These are phyloP conservation scores for Picochlorum sp. DNA, from an alignment of 139 green algal species.

Conservation along the genomic window DNA sequence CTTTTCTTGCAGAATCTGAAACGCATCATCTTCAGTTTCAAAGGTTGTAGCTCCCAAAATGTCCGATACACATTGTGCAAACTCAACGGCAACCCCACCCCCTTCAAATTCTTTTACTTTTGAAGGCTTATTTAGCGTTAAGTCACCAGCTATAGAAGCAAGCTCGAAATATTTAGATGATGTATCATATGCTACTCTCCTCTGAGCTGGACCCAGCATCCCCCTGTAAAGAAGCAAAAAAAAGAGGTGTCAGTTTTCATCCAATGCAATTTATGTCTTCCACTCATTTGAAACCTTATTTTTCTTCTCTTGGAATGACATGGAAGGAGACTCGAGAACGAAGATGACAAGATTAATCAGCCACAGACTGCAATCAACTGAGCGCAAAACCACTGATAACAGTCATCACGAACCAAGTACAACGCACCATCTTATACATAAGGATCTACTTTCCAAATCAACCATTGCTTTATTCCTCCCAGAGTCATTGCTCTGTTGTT, in stretches of 20 bases:
- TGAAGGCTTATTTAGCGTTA: too few species aligned
- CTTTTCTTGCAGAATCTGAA: constrained; percentile 13
- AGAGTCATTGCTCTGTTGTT: neutral
- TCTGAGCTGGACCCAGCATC: constrained; percentile 6
- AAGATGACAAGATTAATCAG: too few species aligned
- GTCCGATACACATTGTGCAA: neutral
- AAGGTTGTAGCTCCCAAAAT: neutral
- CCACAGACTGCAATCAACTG: too few species aligned
- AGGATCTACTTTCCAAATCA: neutral
- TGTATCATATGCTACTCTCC: constrained; percentile 30
- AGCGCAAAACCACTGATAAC: too few species aligned
- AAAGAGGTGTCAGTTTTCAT: too few species aligned
- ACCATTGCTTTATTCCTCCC: neutral
- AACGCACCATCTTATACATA: neutral
- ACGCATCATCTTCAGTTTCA: constrained; percentile 2
- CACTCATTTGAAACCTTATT: too few species aligned
- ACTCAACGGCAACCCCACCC: neutral
- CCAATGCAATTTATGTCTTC: too few species aligned
- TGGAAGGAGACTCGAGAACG: too few species aligned
- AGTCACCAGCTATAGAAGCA: constrained; percentile 1
- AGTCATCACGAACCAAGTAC: too few species aligned
- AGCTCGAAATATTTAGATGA: constrained; percentile 7
- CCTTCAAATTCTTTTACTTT: too few species aligned
- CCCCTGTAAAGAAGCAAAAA: constrained; percentile 23
- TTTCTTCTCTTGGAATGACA: too few species aligned